Evolutionary conservation across 2,329 filamentous ascomycete genomes (phyloP).

Genomic region (Exophiala spinifera): DNA sequence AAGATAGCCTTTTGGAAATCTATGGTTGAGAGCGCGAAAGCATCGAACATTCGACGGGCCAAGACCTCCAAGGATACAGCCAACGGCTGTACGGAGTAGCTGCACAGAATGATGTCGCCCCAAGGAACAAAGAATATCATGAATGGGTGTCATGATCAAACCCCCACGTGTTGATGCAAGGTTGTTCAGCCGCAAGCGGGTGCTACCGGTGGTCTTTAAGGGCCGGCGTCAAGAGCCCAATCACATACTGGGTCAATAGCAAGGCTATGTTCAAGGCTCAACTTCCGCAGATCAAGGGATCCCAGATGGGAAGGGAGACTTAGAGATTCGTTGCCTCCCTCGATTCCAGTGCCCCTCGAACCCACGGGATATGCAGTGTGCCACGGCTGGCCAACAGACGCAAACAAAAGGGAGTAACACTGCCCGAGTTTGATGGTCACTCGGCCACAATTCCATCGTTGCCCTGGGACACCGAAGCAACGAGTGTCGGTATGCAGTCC

Average conservation of each 20-base stretch:
- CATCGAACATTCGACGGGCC: no score
- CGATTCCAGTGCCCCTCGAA: background rate
- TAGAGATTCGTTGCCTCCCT: background rate
- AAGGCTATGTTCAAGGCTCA: slow-evolving; percentile 10
- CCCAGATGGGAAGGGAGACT: background rate
- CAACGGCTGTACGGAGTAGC: no score
- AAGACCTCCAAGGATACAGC: no score
- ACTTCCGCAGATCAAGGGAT: background rate
- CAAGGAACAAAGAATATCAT: no score
- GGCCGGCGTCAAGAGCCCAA: background rate
- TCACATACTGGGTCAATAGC: background rate
- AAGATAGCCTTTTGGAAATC: no score
- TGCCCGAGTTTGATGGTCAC: background rate
- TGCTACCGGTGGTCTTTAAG: background rate
- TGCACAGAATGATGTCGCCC: no score
- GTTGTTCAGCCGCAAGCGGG: background rate
- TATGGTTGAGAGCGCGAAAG: no score
- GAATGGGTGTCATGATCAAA: no score
- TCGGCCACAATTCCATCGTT: background rate
- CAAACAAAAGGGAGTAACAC: background rate
- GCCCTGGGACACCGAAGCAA: background rate
- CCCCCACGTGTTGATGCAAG: background rate
- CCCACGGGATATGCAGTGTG: slow-evolving; percentile 4
- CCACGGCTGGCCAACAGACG: background rate
- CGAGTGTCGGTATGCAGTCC: background rate